Conservation (phyloP, 306 rosid genomes). For the Cucurbita argyrosperma region DNA sequence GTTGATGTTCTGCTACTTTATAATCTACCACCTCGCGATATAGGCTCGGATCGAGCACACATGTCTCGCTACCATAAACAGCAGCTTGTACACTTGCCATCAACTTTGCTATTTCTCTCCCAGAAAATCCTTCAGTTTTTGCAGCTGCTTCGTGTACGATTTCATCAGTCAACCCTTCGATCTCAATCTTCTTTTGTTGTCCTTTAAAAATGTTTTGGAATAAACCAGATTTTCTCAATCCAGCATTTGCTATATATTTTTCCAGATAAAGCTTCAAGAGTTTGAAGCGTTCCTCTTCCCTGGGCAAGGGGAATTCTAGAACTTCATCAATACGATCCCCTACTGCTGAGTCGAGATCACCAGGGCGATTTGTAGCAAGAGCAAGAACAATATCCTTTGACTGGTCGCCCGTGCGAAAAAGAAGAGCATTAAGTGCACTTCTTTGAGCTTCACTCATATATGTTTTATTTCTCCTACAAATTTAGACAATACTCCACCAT, state of each 20-base stretch:
- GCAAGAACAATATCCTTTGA: slow-evolving; percentile 98
- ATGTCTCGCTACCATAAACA: slow-evolving; percentile 71
- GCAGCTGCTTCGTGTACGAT: slow-evolving; percentile 73
- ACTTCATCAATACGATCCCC: slow-evolving; percentile 93
- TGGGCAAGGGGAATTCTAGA: slow-evolving; percentile 87
- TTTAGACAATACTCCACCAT: slow-evolving; percentile 10
- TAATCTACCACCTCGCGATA: slow-evolving; percentile 88
- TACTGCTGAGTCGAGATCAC: slow-evolving; percentile 95
- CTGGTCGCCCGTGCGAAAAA: slow-evolving; percentile 94
- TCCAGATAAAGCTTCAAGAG: slow-evolving; percentile 79
- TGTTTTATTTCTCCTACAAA: slow-evolving; percentile 84
- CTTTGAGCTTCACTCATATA: slow-evolving; percentile 99
- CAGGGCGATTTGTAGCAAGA: slow-evolving; percentile 91
- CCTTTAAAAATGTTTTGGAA: slow-evolving; percentile 41
- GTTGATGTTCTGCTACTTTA: slow-evolving; percentile 92
- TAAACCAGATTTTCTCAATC: slow-evolving; percentile 46
- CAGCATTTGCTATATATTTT: slow-evolving; percentile 72
- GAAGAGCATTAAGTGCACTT: slow-evolving; percentile 95
- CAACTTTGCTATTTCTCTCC: slow-evolving; percentile 90
- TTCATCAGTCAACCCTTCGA: slow-evolving; percentile 73
- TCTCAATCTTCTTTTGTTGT: slow-evolving; percentile 55
- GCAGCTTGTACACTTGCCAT: slow-evolving; percentile 97
- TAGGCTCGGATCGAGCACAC: slow-evolving; percentile 62
- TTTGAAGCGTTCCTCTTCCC: slow-evolving; percentile 79
- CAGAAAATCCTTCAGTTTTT: slow-evolving; percentile 78